Evolutionary conservation across 73 alveolate species (phyloP).

Genomic region (Paramecium primaurelia): DNA sequence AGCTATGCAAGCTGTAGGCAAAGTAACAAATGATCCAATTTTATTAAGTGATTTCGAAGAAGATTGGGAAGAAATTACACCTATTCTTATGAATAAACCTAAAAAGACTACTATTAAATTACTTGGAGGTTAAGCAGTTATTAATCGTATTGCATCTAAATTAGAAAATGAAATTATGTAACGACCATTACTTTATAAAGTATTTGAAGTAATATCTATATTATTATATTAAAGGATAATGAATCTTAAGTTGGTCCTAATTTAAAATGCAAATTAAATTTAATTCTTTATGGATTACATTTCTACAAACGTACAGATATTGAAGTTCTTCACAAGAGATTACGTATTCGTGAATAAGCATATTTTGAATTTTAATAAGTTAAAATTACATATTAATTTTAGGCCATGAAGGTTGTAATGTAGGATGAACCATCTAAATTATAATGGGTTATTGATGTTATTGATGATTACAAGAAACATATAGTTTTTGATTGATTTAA

Average conservation of each 20-base stretch:
- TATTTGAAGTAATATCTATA: not conserved
- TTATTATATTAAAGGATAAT: not conserved
- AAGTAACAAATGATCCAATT: not conserved
- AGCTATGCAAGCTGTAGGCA: not conserved
- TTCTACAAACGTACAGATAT: slow-evolving; percentile 29
- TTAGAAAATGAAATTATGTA: slow-evolving; percentile 1
- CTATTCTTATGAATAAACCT: not conserved
- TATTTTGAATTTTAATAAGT: slow-evolving; percentile 37
- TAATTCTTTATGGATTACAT: not conserved
- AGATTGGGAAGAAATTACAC: slow-evolving; percentile 32
- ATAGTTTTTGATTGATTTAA: slow-evolving; percentile 2
- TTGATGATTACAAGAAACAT: slow-evolving; percentile 29
- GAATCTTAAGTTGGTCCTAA: not conserved
- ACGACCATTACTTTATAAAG: not conserved
- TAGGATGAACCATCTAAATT: not conserved
- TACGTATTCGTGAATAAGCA: not conserved
- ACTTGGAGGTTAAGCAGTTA: not conserved
- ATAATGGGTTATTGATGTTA: slow-evolving; percentile 23
- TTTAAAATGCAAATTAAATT: slow-evolving; percentile 28
- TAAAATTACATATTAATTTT: not conserved
- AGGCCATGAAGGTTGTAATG: not conserved
- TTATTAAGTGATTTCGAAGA: not conserved
- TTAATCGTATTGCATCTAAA: not conserved
- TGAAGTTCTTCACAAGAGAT: not conserved
- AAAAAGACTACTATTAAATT: not conserved